Evolutionary conservation across 2,329 filamentous ascomycete species (phyloP).

Genomic region (Cercospora sp.): DNA sequence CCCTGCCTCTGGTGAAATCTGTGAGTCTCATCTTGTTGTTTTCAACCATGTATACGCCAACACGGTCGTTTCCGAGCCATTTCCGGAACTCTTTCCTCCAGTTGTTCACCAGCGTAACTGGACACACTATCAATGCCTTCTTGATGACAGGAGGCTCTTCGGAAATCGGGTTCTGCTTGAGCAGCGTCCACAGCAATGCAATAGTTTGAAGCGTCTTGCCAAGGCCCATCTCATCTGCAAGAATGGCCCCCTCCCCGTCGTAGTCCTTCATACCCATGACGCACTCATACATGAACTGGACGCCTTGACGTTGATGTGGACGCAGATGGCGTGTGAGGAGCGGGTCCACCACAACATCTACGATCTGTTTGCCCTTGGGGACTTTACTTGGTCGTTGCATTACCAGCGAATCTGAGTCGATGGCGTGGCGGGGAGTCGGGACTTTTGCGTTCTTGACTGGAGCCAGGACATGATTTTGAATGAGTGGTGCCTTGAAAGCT

Average conservation of each 20-base stretch:
- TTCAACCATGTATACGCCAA: constrained; percentile 67
- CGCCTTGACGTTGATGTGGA: constrained; percentile 68
- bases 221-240: constrained; percentile 75
- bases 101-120: constrained; percentile 70
- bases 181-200: constrained; percentile 67
- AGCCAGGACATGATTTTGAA: constrained; percentile 47
- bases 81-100: constrained; percentile 73
- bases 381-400: constrained; percentile 62
- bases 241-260: constrained; percentile 67
- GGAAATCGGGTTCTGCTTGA: constrained; percentile 69
- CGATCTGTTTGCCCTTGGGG: constrained; percentile 63
- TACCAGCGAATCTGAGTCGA: constrained; percentile 61
- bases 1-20: constrained; percentile 68
- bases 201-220: constrained; percentile 75
- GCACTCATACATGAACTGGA: constrained; percentile 72
- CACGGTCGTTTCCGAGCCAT: constrained; percentile 69
- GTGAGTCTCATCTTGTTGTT: constrained; percentile 59
- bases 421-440: constrained; percentile 66
- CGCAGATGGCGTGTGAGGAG: constrained; percentile 62
- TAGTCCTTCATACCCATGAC: constrained; percentile 70
- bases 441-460: constrained; percentile 48
- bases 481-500: constrained; percentile 62
- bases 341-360: constrained; percentile 73
- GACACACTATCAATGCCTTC: constrained; percentile 72
- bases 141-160: constrained; percentile 61